Conservation (phyloP, 148 eudicot species). For the Amaranthus cruentus region DNA sequence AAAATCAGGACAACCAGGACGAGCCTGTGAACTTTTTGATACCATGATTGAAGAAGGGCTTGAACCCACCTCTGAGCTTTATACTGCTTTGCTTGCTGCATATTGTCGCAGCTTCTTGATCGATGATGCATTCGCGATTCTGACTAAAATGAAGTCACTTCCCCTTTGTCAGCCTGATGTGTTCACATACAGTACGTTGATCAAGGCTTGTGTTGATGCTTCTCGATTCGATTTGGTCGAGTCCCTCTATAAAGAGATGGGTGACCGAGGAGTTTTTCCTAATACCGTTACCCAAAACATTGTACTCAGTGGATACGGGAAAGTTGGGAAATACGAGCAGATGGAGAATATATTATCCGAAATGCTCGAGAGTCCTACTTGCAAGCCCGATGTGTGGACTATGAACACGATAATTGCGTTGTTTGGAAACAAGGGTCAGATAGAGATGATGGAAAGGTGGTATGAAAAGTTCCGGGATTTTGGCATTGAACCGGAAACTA, state of each 20-base stretch:
- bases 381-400: constrained; percentile 93
- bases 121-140: constrained; percentile 59
- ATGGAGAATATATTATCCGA: constrained; percentile 76
- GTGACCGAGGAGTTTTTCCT: constrained; percentile 48
- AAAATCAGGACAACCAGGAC: constrained; percentile 73
- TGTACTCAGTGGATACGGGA: constrained; percentile 78
- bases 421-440: constrained; percentile 88
- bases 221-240: constrained; percentile 65
- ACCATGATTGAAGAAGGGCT: constrained; percentile 74
- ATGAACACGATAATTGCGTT: constrained; percentile 82
- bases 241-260: constrained; percentile 67
- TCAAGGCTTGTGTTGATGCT: constrained; percentile 83
- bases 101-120: constrained; percentile 70
- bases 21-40: constrained; percentile 66
- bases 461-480: constrained; percentile 82
- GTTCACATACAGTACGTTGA: constrained; percentile 67
- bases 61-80: constrained; percentile 72
- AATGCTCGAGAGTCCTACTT: constrained; percentile 63
- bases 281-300: constrained; percentile 94
- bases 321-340: constrained; percentile 68
- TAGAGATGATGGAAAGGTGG: constrained; percentile 95
- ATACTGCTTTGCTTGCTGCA: constrained; percentile 75
- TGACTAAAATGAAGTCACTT: constrained; percentile 63
- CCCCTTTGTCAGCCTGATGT: constrained; percentile 96
- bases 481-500: constrained; percentile 90